These are phyloP conservation scores for Talaromyces funiculosus DNA, from an alignment of 2,329 filamentous ascomycete species.

Conservation along the genomic window DNA sequence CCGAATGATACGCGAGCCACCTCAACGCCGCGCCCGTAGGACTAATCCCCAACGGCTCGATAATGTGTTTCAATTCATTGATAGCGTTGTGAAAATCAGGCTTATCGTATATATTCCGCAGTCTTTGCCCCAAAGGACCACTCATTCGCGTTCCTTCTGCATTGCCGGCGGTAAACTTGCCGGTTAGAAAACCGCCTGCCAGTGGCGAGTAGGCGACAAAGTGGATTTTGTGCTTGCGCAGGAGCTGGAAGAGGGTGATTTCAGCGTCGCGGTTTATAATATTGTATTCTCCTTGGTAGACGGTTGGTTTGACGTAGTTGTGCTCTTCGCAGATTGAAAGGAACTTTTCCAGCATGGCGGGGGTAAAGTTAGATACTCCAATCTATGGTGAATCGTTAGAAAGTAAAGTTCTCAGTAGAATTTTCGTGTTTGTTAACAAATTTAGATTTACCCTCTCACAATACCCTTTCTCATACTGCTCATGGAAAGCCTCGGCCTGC, in stretches of 20 bases:
- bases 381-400: conserved; percentile 22
- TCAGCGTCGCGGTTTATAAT: conserved; percentile 34
- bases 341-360: conserved; percentile 26
- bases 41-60: conserved; percentile 6
- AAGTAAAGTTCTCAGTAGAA: neutral
- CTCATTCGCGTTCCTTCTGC: conserved; percentile 25
- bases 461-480: conserved; percentile 16
- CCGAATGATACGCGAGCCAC: conserved; percentile 68
- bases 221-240: conserved; percentile 28
- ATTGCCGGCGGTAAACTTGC: conserved; percentile 24
- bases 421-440: too few relatives aligned
- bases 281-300: conserved; percentile 40
- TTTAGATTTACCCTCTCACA: conserved; percentile 20
- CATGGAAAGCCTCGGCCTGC: conserved; percentile 29
- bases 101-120: neutral
- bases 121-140: conserved; percentile 4
- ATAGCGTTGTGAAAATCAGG: neutral
- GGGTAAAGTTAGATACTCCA: conserved; percentile 36
- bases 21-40: conserved; percentile 51
- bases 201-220: conserved; percentile 26
- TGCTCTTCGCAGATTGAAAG: conserved; percentile 30
- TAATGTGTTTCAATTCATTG: neutral
- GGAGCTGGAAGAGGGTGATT: conserved; percentile 29
- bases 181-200: conserved; percentile 34
- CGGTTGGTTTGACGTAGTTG: conserved; percentile 32